Percentiles rank a stretch among this genome's conserved stretches.
Conservation (phyloP, 78 protist genomes). For the Isochrysis galbana region DNA sequence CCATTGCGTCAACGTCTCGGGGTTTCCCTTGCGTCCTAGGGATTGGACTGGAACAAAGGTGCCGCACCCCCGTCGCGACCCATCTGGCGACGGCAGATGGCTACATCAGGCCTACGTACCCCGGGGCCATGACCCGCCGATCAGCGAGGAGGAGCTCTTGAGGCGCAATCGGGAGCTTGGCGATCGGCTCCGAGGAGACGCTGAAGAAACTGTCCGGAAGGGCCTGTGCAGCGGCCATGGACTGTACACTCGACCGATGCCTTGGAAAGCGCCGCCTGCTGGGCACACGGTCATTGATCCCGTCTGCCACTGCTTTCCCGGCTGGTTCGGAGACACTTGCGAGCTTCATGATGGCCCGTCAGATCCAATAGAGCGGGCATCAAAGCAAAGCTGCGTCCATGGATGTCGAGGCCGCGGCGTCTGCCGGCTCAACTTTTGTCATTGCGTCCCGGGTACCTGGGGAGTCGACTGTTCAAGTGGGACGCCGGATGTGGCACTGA, state of each 20-base stretch:
- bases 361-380: background rate
- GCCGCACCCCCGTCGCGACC: background rate
- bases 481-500: background rate
- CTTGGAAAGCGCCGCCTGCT: background rate
- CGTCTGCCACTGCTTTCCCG: constrained; percentile 4
- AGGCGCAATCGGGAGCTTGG: background rate
- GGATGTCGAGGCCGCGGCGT: background rate
- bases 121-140: background rate
- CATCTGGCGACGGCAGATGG: background rate
- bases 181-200: background rate
- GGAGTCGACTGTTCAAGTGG: background rate
- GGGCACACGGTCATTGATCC: background rate
- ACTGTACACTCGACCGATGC: background rate
- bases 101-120: background rate
- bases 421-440: background rate
- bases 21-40: background rate
- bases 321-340: background rate
- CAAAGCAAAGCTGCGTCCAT: background rate
- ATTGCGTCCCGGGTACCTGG: constrained; percentile 14
- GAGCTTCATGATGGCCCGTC: background rate
- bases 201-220: background rate
- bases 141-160: background rate
- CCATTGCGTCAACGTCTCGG: background rate
- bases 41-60: background rate
- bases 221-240: background rate